A percentile compares a stretch with the other conserved stretches of the same genome.
Conservation (phyloP, 129 eudicot genomes). For the Flaveria trinervia region DNA sequence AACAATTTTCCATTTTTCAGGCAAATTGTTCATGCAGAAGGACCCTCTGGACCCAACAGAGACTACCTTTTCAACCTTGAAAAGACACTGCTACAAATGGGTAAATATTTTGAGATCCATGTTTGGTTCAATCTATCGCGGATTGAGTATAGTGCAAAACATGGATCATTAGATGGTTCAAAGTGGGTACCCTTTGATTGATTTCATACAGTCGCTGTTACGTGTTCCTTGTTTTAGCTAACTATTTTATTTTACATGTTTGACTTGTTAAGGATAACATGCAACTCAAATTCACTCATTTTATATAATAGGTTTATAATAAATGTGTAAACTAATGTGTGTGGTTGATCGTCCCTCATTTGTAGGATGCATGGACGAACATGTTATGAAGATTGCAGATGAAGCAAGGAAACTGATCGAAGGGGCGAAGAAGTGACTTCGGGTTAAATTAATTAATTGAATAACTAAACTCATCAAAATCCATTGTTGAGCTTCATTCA, state of each 20-base stretch:
- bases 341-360: not conserved
- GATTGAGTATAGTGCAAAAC: too few relatives aligned
- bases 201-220: not conserved
- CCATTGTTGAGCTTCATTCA: conserved; percentile 17
- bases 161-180: too few relatives aligned
- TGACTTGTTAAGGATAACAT: not conserved
- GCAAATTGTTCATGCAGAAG: conserved; percentile 81
- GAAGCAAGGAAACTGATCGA: conserved; percentile 57
- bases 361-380: conserved; percentile 78
- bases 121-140: not conserved
- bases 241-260: not conserved
- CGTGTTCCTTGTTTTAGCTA: not conserved
- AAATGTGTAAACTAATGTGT: too few relatives aligned
- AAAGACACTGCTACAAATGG: conserved; percentile 65
- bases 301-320: not conserved
- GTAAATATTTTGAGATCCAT: conserved; percentile 28
- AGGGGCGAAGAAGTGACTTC: not conserved
- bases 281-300: not conserved
- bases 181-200: not conserved
- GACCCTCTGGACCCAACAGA: conserved; percentile 96
- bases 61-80: conserved; percentile 96
- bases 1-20: conserved; percentile 40
- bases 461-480: not conserved
- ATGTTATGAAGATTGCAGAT: conserved; percentile 67
- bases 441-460: not conserved